These are phyloP conservation scores for Emergomyces orientalis DNA, from an alignment of 2,329 filamentous ascomycete genomes.

Conservation along the genomic window DNA sequence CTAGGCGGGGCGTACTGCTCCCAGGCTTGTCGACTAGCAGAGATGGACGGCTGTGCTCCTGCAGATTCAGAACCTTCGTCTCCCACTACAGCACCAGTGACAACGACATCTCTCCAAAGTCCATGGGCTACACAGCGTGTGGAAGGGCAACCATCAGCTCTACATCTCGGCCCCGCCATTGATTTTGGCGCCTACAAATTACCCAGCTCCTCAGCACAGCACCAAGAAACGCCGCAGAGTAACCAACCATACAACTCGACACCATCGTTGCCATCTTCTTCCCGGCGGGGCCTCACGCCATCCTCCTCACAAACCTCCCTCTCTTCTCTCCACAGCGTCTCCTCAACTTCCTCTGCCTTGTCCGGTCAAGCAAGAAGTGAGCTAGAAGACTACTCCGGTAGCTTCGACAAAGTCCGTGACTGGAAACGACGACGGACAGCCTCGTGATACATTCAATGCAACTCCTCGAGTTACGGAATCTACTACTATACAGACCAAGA, in stretches of 20 bases:
- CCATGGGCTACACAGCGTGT: conserved; percentile 13
- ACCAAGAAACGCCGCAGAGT: conserved; percentile 13
- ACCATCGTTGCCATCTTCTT: conserved; percentile 5
- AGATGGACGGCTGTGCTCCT: conserved; percentile 62
- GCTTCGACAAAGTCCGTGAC: conserved; percentile 70
- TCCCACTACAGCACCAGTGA: conserved; percentile 14
- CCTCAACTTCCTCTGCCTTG: conserved; percentile 49
- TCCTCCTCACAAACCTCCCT: conserved; percentile 80
- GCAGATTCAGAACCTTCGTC: conserved; percentile 33
- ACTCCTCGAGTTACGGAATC: not conserved
- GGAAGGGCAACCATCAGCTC: conserved; percentile 35
- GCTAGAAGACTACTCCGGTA: conserved; percentile 74
- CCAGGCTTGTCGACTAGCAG: conserved; percentile 78
- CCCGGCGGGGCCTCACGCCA: conserved; percentile 26
- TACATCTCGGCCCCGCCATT: conserved; percentile 65
- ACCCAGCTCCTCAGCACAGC: conserved; percentile 20
- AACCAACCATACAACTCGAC: conserved; percentile 22
- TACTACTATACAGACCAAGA: not conserved
- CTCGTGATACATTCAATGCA: conserved; percentile 16
- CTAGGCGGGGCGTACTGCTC: conserved; percentile 80
- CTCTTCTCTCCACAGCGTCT: conserved; percentile 62
- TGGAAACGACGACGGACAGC: conserved; percentile 34
- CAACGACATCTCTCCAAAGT: conserved; percentile 16
- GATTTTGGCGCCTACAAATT: conserved; percentile 60
- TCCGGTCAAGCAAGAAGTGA: conserved; percentile 71